Evolutionary conservation across 176 grass and related monocot genomes (phyloP).

Genomic region (Juncus effusus): DNA sequence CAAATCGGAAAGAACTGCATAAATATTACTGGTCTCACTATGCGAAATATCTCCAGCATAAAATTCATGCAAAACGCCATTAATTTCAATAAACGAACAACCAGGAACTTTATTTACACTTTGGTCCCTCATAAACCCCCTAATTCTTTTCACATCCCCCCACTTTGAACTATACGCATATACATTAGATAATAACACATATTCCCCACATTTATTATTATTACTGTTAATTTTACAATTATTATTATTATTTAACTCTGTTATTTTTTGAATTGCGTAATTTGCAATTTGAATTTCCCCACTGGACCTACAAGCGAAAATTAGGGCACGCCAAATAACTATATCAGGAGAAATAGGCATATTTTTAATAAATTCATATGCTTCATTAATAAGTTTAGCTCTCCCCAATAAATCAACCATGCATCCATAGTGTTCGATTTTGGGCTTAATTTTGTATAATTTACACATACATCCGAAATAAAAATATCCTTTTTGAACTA

Average conservation of each 20-base stretch:
- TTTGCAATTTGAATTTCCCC: slow-evolving; percentile 59
- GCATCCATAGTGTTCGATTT: slow-evolving; percentile 79
- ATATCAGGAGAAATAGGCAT: slow-evolving; percentile 74
- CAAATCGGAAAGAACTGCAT: slow-evolving; percentile 46
- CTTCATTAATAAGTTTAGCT: slow-evolving; percentile 68
- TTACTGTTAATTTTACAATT: neutral
- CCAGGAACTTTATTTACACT: slow-evolving; percentile 64
- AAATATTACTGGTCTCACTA: slow-evolving; percentile 49
- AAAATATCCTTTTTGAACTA: slow-evolving; percentile 69
- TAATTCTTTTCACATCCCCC: slow-evolving; percentile 60
- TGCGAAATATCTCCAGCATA: slow-evolving; percentile 59
- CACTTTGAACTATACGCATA: slow-evolving; percentile 78
- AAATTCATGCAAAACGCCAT: slow-evolving; percentile 70
- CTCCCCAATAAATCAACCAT: slow-evolving; percentile 80
- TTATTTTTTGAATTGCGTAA: slow-evolving; percentile 54
- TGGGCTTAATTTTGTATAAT: slow-evolving; percentile 52
- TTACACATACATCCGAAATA: slow-evolving; percentile 67
- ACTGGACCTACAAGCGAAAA: slow-evolving; percentile 72
- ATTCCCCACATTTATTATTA: slow-evolving; percentile 39
- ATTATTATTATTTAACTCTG: slow-evolving; percentile 40
- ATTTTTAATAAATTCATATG: slow-evolving; percentile 53
- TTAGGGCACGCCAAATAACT: slow-evolving; percentile 66
- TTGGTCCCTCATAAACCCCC: slow-evolving; percentile 35
- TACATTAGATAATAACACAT: slow-evolving; percentile 87
- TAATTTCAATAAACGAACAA: slow-evolving; percentile 86